Evolutionary conservation across 768 basidiomycete species (phyloP), one percentile per base, ranked within the genome.

Genomic region (Chalciporus chontae): DNA sequence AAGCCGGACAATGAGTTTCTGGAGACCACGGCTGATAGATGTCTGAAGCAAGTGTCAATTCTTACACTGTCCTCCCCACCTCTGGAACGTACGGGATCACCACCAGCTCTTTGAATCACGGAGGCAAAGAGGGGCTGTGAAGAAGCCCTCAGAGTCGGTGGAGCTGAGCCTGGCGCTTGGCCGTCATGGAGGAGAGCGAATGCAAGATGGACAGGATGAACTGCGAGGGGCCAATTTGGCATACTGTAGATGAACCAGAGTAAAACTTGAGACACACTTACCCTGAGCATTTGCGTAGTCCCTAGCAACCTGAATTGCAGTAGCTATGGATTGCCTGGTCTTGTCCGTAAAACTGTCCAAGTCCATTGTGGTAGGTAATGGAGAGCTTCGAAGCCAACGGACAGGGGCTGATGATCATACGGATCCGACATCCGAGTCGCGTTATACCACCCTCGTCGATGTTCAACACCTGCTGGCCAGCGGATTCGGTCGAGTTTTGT

Each of bases 401-500:
- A 26, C 26, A 26, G 26, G 26, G 26, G 26, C 7, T 26, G 1
- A 26, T 26, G 8, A 26, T 7, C 8, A 26, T 24, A 4, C 4
- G 24, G 24, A 7, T 8, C 26, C 26, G 26, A 26, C 26, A 7
- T 26, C 26, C 26, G 26, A 26, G 26, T 26, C 5, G 26, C 26
- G 26, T 26, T 6, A 26, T 26, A 26, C 1, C 26, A 3, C 26
- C 26, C 1, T 6, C 31, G 10, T 1, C 9, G 14, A 53, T 38
- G 52, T 61, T 77, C 57, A 82, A 91, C 67, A 95, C 93, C 1
- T 68, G 72, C n/a, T 85, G 81, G 60, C 92, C 92, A 9, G 94
- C 93, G 18, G 94, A 96, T 67, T 83, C 87, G 10, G 77, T 93
- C 47, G 96, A 98, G 60, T 97, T 94, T 65, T 94, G 90, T 57